phyloP scores from a whole-genome alignment of 83 land plant species.

The Picea abies region DNA sequence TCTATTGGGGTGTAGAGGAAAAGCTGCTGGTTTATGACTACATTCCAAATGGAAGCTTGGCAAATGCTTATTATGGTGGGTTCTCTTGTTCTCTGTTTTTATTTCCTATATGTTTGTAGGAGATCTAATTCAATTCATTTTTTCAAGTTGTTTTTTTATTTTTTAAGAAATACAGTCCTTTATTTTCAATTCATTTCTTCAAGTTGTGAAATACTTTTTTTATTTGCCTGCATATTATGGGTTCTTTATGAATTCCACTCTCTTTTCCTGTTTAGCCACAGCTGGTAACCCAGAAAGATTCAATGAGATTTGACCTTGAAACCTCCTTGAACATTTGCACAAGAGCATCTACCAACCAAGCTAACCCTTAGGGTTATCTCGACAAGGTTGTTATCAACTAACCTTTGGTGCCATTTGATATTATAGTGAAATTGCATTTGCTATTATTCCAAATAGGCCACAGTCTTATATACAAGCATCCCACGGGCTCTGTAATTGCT shows the following conservation, averaged over 20 bases:
- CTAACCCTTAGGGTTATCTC: too few relatives aligned
- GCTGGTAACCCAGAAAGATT: too few relatives aligned
- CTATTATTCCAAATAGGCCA: not conserved
- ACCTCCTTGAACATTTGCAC: too few relatives aligned
- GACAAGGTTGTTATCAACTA: not conserved
- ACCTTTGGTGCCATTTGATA: not conserved
- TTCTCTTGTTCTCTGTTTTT: not conserved
- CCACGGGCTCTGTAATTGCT: not conserved
- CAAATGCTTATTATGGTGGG: slow-evolving; percentile 53
- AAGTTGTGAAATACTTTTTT: too few relatives aligned
- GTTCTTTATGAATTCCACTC: too few relatives aligned
- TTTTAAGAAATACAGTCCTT: not conserved
- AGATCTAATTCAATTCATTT: not conserved
- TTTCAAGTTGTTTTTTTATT: not conserved
- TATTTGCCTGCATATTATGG: too few relatives aligned
- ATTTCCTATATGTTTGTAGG: not conserved
- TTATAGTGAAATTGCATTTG: not conserved
- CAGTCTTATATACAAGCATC: not conserved
- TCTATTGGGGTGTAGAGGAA: slow-evolving; percentile 84
- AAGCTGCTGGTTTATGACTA: slow-evolving; percentile 90
- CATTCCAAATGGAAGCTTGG: slow-evolving; percentile 84
- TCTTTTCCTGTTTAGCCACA: too few relatives aligned
- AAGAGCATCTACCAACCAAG: too few relatives aligned
- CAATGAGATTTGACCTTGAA: too few relatives aligned
- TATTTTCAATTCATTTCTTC: not conserved